A percentile compares a stretch with the other conserved stretches of the same genome.
Conservation (phyloP, 148 eudicot species). For the Mesembryanthemum crystallinum region DNA sequence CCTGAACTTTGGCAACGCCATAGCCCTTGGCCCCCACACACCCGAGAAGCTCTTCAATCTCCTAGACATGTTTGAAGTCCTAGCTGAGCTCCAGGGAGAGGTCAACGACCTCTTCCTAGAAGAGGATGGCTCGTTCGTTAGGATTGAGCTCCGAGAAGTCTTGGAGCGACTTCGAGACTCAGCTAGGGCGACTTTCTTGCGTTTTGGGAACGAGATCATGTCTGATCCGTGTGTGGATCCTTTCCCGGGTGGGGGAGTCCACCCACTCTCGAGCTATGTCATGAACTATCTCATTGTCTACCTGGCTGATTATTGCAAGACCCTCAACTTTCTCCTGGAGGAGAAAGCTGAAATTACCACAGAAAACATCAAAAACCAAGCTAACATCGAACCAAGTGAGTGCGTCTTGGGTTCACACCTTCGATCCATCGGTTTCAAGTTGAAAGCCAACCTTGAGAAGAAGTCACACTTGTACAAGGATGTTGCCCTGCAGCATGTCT, state of each 20-base stretch:
- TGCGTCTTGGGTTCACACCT: conserved; percentile 42
- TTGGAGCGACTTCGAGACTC: conserved; percentile 45
- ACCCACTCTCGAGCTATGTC: conserved; percentile 66
- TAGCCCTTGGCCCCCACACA: conserved; percentile 50
- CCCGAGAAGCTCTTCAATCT: conserved; percentile 67
- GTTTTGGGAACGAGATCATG: conserved; percentile 49
- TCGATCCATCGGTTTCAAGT: conserved; percentile 33
- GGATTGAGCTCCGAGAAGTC: conserved; percentile 51
- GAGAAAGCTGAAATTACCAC: conserved; percentile 1
- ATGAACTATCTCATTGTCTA: conserved; percentile 59
- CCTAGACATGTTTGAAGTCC: conserved; percentile 68
- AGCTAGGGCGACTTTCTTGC: conserved; percentile 43
- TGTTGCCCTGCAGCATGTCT: conserved; percentile 49
- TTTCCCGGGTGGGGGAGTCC: conserved; percentile 57
- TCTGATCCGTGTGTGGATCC: conserved; percentile 43
- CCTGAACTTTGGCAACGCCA: conserved; percentile 72
- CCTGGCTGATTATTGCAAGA: conserved; percentile 40
- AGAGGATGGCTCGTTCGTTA: conserved; percentile 38
- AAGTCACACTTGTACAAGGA: conserved; percentile 62
- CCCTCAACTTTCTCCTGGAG: conserved; percentile 54
- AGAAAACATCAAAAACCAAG: background rate
- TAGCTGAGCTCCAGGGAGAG: conserved; percentile 40
- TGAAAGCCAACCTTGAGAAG: conserved; percentile 54
- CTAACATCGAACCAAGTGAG: background rate
- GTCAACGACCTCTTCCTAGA: conserved; percentile 44